Conservation (phyloP, 352 stramenopile genomes). For the Phytophthora capsici region DNA sequence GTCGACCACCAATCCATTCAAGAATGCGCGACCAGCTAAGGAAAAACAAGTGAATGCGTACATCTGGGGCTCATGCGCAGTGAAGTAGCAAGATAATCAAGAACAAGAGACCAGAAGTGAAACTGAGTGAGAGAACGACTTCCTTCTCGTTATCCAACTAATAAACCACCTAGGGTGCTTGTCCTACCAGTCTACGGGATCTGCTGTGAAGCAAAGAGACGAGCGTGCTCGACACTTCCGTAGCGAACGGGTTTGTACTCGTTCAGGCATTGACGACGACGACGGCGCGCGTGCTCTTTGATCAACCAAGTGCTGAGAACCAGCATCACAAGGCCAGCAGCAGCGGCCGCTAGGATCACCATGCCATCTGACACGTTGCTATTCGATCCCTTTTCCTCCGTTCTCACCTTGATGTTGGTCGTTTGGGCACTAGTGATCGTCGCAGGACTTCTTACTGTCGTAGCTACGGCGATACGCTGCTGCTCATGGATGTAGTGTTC, state of each 20-base stretch:
- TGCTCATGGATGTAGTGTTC: conserved; percentile 32
- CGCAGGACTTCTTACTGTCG: conserved; percentile 9
- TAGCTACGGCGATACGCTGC: conserved; percentile 17
- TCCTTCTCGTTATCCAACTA: conserved; percentile 23
- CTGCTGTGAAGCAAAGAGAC: conserved; percentile 20
- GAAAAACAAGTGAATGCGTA: background rate
- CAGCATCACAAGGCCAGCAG: conserved; percentile 29
- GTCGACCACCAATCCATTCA: conserved; percentile 61
- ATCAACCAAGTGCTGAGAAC: conserved; percentile 29
- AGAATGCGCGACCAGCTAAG: conserved; percentile 75
- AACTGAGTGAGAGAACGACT: conserved; percentile 12
- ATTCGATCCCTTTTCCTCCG: background rate
- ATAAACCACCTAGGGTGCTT: conserved; percentile 6
- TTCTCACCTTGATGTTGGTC: conserved; percentile 9
- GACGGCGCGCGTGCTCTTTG: conserved; percentile 42
- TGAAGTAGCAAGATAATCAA: conserved; percentile 6
- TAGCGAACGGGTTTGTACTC: conserved; percentile 49
- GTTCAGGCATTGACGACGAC: conserved; percentile 36
- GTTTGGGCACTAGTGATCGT: conserved; percentile 15
- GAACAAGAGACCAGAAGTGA: background rate
- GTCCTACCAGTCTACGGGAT: conserved; percentile 21
- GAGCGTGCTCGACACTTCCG: conserved; percentile 53
- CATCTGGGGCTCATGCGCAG: background rate
- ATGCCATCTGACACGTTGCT: conserved; percentile 16
- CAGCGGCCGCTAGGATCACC: conserved; percentile 6